Evolutionary conservation across 1,139 yeast genomes (phyloP).

Genomic region (Pichia sp.): DNA sequence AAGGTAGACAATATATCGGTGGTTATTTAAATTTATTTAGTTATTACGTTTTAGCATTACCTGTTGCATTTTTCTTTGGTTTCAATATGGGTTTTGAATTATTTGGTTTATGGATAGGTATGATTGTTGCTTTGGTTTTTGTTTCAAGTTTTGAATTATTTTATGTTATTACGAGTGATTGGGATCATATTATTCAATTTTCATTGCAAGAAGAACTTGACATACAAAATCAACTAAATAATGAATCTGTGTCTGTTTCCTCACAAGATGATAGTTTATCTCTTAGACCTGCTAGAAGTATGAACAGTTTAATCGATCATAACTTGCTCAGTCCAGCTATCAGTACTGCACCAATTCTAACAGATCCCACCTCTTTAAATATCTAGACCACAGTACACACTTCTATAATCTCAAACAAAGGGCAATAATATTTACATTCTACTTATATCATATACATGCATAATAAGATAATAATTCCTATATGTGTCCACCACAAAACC

Average conservation of each 20-base stretch:
- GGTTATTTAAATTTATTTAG: slow-evolving; percentile 52
- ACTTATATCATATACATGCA: no score
- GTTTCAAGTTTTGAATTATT: slow-evolving; percentile 42
- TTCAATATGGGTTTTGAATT: slow-evolving; percentile 41
- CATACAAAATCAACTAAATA: slow-evolving; percentile 6
- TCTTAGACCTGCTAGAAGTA: slow-evolving; percentile 13
- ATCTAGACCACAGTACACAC: no score
- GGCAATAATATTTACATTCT: no score
- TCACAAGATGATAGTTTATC: slow-evolving; percentile 7
- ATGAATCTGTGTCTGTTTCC: not conserved
- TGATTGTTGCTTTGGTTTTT: slow-evolving; percentile 48
- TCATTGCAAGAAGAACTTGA: slow-evolving; percentile 27
- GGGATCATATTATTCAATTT: slow-evolving; percentile 45
- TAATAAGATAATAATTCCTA: no score
- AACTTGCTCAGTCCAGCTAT: slow-evolving; percentile 23
- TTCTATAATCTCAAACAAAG: no score
- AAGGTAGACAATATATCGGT: slow-evolving; percentile 63
- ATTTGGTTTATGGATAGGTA: slow-evolving; percentile 58
- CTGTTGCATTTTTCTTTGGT: slow-evolving; percentile 50
- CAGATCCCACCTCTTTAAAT: slow-evolving; percentile 1
- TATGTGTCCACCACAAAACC: not conserved
- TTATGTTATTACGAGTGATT: slow-evolving; percentile 44
- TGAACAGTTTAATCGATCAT: slow-evolving; percentile 17
- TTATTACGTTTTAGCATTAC: slow-evolving; percentile 55
- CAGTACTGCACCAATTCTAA: slow-evolving; percentile 3